phyloP scores from a whole-genome alignment of 768 basidiomycete genomes.

The Suillus cothurnatus region DNA sequence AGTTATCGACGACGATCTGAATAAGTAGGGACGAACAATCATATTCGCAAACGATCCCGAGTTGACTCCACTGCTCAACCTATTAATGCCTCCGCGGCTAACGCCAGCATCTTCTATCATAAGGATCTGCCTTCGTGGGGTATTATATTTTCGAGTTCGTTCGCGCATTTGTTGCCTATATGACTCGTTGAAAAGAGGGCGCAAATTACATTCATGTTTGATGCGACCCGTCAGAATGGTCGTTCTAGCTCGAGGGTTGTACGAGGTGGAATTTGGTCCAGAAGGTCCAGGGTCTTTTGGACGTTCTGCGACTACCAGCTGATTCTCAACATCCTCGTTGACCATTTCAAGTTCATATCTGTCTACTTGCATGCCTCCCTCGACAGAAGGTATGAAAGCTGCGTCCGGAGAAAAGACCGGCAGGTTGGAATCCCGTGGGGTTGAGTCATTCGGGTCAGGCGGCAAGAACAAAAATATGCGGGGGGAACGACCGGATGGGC shows the following conservation, averaged over 20 bases:
- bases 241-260: constrained; percentile 66
- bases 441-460: constrained; percentile 51
- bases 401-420: constrained; percentile 32
- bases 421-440: constrained; percentile 23
- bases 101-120: constrained; percentile 75
- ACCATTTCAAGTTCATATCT: constrained; percentile 90
- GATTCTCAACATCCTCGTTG: constrained; percentile 81
- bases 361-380: constrained; percentile 43
- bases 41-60: constrained; percentile 63
- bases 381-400: constrained; percentile 32
- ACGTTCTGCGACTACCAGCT: constrained; percentile 82
- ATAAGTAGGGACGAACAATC: constrained; percentile 50
- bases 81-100: constrained; percentile 70
- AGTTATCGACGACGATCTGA: background rate
- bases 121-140: constrained; percentile 63
- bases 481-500: constrained; percentile 48
- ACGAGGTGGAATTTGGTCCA: constrained; percentile 39
- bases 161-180: constrained; percentile 77
- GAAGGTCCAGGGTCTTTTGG: constrained; percentile 61
- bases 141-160: constrained; percentile 65
- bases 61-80: constrained; percentile 75
- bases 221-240: constrained; percentile 80
- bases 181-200: constrained; percentile 64
- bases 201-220: constrained; percentile 78
- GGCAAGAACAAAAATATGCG: constrained; percentile 71